Evolutionary conservation across 2,329 filamentous ascomycete genomes (phyloP).

Genomic region (Cladophialophora chaetospira): DNA sequence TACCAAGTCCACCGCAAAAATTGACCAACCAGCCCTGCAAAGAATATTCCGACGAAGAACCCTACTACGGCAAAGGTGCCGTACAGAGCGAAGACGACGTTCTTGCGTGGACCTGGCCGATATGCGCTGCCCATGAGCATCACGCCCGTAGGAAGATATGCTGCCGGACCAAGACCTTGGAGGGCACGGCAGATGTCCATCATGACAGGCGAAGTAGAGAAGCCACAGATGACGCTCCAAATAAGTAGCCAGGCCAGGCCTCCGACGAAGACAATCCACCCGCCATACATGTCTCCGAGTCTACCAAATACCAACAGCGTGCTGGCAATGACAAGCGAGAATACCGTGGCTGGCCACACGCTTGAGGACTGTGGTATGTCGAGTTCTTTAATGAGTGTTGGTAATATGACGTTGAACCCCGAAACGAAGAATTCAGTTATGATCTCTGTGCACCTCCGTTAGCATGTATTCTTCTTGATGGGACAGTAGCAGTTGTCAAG

Average conservation of each 20-base stretch:
- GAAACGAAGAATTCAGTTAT: slow-evolving; percentile 74
- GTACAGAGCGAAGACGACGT: slow-evolving; percentile 65
- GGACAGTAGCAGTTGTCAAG: too few relatives aligned
- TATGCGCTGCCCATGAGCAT: slow-evolving; percentile 67
- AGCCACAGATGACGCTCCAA: slow-evolving; percentile 71
- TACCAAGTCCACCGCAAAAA: slow-evolving; percentile 66
- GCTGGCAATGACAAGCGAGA: slow-evolving; percentile 52
- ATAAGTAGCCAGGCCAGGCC: slow-evolving; percentile 65
- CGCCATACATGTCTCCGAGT: slow-evolving; percentile 63
- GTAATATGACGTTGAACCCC: slow-evolving; percentile 71
- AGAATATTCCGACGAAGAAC: slow-evolving; percentile 61
- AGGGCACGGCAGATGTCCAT: slow-evolving; percentile 72
- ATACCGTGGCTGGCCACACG: slow-evolving; percentile 57
- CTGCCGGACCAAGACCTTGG: slow-evolving; percentile 72
- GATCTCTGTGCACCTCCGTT: too few relatives aligned
- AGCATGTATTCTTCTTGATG: too few relatives aligned
- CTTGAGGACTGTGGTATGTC: slow-evolving; percentile 66
- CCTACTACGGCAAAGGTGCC: slow-evolving; percentile 54
- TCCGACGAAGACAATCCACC: slow-evolving; percentile 64
- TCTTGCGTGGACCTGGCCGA: slow-evolving; percentile 69
- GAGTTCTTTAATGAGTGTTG: slow-evolving; percentile 63
- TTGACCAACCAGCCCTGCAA: slow-evolving; percentile 61
- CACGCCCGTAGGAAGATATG: slow-evolving; percentile 69
- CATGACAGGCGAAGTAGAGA: slow-evolving; percentile 68
- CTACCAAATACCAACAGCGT: slow-evolving; percentile 58